These are phyloP conservation scores for Talaromyces liani DNA, from an alignment of 495 filamentous ascomycete genomes.

Conservation along the genomic window DNA sequence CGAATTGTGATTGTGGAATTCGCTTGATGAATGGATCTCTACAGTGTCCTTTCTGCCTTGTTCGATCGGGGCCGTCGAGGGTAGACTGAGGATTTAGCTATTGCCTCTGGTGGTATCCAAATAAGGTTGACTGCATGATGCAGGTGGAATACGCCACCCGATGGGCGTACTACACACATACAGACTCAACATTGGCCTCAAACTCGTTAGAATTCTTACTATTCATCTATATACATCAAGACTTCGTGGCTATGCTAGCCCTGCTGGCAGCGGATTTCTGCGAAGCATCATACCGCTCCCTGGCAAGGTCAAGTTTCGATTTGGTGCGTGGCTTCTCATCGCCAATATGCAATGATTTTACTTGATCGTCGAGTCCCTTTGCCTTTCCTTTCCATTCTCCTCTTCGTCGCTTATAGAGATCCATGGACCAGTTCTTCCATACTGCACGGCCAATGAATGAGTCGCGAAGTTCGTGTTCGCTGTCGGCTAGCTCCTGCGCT, in stretches of 20 bases:
- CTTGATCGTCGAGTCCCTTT: constrained; percentile 36
- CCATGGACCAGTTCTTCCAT: constrained; percentile 90
- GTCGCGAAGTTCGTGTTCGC: constrained; percentile 62
- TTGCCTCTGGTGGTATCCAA: neutral
- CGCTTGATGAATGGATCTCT: neutral
- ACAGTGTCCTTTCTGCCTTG: too few relatives aligned
- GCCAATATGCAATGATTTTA: constrained; percentile 14
- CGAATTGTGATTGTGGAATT: neutral
- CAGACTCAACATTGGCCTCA: neutral
- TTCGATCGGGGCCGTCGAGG: too few relatives aligned
- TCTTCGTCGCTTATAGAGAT: constrained; percentile 65
- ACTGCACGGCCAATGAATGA: constrained; percentile 71
- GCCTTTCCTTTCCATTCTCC: constrained; percentile 65
- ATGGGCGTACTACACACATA: neutral
- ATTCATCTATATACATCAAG: neutral
- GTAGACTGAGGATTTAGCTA: too few relatives aligned
- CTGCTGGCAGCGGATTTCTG: constrained; percentile 3
- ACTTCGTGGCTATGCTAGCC: neutral
- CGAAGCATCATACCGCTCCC: constrained; percentile 29
- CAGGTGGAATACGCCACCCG: neutral
- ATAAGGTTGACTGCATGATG: neutral
- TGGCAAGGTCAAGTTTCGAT: constrained; percentile 41
- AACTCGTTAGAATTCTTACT: neutral
- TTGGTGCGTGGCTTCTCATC: constrained; percentile 27
- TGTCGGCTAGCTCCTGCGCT: constrained; percentile 52